Percentiles rank a stretch among this genome's conserved stretches.
Conservation (phyloP, 148 eudicot genomes). For the Agrostemma githago region DNA sequence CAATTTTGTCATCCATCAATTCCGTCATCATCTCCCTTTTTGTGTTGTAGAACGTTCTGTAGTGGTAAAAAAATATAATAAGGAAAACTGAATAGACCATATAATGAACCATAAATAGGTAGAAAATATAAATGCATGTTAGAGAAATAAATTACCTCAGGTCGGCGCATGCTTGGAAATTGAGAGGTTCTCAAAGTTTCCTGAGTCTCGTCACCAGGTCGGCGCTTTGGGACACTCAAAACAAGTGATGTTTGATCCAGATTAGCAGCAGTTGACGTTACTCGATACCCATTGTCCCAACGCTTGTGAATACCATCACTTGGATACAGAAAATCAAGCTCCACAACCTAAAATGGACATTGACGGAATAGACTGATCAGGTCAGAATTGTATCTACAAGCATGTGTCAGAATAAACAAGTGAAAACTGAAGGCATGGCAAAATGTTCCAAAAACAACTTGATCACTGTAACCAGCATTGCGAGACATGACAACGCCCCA, state of each 20-base stretch:
- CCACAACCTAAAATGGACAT: slow-evolving; percentile 52
- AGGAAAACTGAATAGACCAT: too few species aligned
- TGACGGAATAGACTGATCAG: background rate
- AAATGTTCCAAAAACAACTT: slow-evolving; percentile 36
- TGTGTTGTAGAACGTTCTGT: too few species aligned
- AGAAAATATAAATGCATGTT: too few species aligned
- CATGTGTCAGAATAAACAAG: too few species aligned
- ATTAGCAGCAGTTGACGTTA: slow-evolving; percentile 73
- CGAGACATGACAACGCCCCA: slow-evolving; percentile 98
- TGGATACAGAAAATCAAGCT: slow-evolving; percentile 24
- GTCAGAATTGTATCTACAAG: background rate
- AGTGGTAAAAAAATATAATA: too few species aligned
- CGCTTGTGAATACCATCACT: slow-evolving; percentile 84
- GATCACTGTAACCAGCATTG: slow-evolving; percentile 77
- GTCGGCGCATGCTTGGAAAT: slow-evolving; percentile 61
- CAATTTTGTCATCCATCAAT: too few species aligned
- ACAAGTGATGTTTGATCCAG: slow-evolving; percentile 73
- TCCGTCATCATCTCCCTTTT: too few species aligned
- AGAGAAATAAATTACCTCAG: too few species aligned
- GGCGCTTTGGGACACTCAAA: slow-evolving; percentile 73
- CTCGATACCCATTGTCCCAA: slow-evolving; percentile 75
- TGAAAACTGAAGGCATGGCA: background rate
- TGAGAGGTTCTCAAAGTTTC: slow-evolving; percentile 79
- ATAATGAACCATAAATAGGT: too few species aligned
- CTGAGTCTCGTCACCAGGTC: slow-evolving; percentile 69